These are phyloP conservation scores for Edaphochlamys debaryana DNA, from an alignment of 139 green algal species.

Conservation along the genomic window DNA sequence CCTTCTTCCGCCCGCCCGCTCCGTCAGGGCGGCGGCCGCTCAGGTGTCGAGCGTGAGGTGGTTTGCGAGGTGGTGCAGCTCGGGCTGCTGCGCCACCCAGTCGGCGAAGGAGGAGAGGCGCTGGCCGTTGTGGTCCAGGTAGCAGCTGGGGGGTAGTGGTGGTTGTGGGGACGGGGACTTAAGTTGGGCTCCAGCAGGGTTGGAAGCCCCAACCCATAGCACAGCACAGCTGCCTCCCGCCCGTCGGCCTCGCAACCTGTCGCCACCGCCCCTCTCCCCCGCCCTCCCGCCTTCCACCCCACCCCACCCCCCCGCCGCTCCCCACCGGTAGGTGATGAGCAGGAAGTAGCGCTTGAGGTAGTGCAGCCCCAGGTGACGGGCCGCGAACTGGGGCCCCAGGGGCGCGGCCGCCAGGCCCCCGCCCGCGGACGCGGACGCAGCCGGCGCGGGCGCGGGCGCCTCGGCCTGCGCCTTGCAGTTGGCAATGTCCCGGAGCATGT, in stretches of 20 bases:
- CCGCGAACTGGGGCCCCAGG: slow-evolving; percentile 54
- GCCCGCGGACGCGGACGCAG: not conserved
- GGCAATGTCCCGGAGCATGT: slow-evolving; percentile 79
- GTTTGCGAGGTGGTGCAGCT: slow-evolving; percentile 66
- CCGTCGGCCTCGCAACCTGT: too few relatives aligned
- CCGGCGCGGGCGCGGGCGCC: not conserved
- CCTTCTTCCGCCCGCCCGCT: too few relatives aligned
- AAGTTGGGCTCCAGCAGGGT: too few relatives aligned
- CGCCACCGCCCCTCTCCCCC: too few relatives aligned
- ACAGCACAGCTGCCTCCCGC: too few relatives aligned
- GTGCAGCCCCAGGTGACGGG: slow-evolving; percentile 86
- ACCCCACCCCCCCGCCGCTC: slow-evolving; percentile 14
- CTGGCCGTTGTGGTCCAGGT: slow-evolving; percentile 44
- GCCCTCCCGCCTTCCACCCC: too few relatives aligned
- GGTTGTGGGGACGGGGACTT: too few relatives aligned
- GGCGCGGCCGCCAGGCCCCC: not conserved
- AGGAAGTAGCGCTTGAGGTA: slow-evolving; percentile 94
- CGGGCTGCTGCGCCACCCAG: slow-evolving; percentile 58
- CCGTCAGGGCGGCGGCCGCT: not conserved
- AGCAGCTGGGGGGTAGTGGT: slow-evolving; percentile 52
- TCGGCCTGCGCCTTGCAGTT: slow-evolving; percentile 52
- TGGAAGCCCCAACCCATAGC: too few relatives aligned
- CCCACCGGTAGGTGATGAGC: slow-evolving; percentile 80
- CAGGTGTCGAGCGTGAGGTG: slow-evolving; percentile 59
- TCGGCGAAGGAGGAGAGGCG: slow-evolving; percentile 36